phyloP scores from a whole-genome alignment of 495 filamentous ascomycete species.

The Alectoria sarmentosa region DNA sequence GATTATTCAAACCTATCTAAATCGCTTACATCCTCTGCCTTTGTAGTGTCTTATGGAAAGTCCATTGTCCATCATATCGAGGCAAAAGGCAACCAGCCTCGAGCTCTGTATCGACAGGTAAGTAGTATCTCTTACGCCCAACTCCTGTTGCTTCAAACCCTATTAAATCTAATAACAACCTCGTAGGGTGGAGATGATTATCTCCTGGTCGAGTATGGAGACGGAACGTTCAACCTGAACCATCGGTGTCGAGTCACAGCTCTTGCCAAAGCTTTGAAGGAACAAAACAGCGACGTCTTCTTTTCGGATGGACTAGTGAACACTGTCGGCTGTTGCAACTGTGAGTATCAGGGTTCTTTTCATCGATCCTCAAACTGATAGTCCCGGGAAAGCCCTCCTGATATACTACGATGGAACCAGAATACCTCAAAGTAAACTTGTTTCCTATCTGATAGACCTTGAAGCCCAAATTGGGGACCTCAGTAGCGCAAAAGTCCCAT shows the following conservation, averaged over 20 bases:
- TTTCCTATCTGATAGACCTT: constrained; percentile 29
- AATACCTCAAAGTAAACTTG: constrained; percentile 32
- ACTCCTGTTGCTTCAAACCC: background rate
- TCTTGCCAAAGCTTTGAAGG: constrained; percentile 36
- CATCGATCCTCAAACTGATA: background rate
- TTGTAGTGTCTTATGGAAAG: constrained; percentile 26
- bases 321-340: constrained; percentile 44
- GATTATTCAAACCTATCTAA: constrained; percentile 16
- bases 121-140: background rate
- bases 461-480: constrained; percentile 34
- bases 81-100: constrained; percentile 35
- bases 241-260: constrained; percentile 44
- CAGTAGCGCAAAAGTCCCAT: constrained; percentile 41
- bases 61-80: constrained; percentile 36
- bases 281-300: constrained; percentile 28
- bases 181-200: constrained; percentile 47
- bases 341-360: constrained; percentile 19
- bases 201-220: constrained; percentile 48
- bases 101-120: constrained; percentile 45
- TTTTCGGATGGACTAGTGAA: constrained; percentile 38
- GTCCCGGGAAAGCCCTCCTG: constrained; percentile 32
- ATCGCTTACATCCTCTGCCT: constrained; percentile 10
- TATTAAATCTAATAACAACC: too few relatives aligned
- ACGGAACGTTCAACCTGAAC: constrained; percentile 43
- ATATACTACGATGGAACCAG: constrained; percentile 42